Percentiles rank a stretch among this genome's conserved stretches.
These are phyloP conservation scores for Alternaria gaisen DNA, from an alignment of 2,329 filamentous ascomycete genomes.

Conservation along the genomic window DNA sequence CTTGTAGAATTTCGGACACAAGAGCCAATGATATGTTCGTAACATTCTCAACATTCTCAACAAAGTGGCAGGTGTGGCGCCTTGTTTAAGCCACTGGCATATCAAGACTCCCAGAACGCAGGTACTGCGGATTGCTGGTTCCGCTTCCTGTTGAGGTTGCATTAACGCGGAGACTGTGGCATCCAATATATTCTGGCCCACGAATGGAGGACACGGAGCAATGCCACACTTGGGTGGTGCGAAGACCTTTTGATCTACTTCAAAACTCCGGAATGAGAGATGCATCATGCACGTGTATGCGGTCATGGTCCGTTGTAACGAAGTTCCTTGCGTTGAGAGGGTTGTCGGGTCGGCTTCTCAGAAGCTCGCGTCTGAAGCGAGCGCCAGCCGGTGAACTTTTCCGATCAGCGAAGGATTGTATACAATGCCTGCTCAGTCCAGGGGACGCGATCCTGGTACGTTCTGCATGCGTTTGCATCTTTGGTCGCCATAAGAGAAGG, in stretches of 20 bases:
- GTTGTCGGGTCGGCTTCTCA: background rate
- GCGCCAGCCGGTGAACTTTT: constrained; percentile 1
- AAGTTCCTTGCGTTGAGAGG: background rate
- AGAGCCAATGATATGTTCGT: background rate
- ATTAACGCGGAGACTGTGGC: background rate
- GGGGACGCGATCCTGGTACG: background rate
- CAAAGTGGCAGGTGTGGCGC: background rate
- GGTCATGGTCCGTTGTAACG: background rate
- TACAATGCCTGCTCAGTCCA: background rate
- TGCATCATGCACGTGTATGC: background rate
- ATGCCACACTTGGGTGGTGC: background rate
- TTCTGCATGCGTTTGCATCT: constrained; percentile 1
- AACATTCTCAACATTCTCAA: background rate
- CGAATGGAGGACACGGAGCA: background rate
- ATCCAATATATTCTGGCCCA: background rate
- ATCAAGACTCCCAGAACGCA: background rate
- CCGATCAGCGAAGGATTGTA: constrained; percentile 3
- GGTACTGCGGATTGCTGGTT: background rate
- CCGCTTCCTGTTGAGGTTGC: background rate
- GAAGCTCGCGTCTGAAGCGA: background rate
- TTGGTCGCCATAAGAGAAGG: background rate
- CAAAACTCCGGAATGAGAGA: background rate
- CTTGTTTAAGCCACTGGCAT: background rate
- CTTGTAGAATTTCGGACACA: background rate
- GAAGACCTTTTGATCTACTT: background rate